These are phyloP conservation scores for Trametes cingulata DNA, from an alignment of 768 basidiomycete species.

Conservation along the genomic window DNA sequence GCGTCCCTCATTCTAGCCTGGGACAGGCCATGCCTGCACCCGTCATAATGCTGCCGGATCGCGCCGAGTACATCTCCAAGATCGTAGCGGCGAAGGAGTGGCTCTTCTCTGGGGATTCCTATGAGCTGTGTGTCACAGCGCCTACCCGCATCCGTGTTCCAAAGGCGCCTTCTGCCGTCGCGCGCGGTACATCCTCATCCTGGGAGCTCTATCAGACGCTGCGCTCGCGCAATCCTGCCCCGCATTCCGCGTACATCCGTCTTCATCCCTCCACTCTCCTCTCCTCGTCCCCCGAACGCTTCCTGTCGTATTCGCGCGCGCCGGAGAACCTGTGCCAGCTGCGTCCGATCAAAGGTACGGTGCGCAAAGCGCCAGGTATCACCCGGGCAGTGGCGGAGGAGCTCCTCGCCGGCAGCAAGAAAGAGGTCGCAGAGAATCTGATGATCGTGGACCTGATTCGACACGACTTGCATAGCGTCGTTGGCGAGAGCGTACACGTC, in stretches of 20 bases:
- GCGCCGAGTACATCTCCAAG: constrained; percentile 59
- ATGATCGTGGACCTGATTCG: constrained; percentile 98
- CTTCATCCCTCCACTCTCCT: constrained; percentile 76
- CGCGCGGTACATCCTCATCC: constrained; percentile 43
- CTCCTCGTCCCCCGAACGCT: constrained; percentile 90
- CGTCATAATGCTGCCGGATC: constrained; percentile 55
- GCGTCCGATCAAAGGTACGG: constrained; percentile 93
- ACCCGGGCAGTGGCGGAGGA: constrained; percentile 67
- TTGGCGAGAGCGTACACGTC: constrained; percentile 81
- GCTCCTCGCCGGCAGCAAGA: constrained; percentile 62
- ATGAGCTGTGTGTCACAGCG: constrained; percentile 90
- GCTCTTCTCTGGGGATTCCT: constrained; percentile 84
- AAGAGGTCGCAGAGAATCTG: constrained; percentile 95
- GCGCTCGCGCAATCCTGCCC: constrained; percentile 80
- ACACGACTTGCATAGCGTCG: constrained; percentile 83
- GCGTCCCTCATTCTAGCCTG: too few relatives aligned
- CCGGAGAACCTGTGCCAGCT: constrained; percentile 72
- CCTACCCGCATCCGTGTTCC: constrained; percentile 59
- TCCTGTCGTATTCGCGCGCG: constrained; percentile 76
- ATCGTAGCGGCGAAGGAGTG: constrained; percentile 73
- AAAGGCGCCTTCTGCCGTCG: constrained; percentile 22
- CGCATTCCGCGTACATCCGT: constrained; percentile 81
- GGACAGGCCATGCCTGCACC: constrained; percentile 23
- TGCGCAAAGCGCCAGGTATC: constrained; percentile 66
- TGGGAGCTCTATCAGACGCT: constrained; percentile 78